Conservation (phyloP, 768 basidiomycete genomes). For the Kwoniella bestiolae region DNA sequence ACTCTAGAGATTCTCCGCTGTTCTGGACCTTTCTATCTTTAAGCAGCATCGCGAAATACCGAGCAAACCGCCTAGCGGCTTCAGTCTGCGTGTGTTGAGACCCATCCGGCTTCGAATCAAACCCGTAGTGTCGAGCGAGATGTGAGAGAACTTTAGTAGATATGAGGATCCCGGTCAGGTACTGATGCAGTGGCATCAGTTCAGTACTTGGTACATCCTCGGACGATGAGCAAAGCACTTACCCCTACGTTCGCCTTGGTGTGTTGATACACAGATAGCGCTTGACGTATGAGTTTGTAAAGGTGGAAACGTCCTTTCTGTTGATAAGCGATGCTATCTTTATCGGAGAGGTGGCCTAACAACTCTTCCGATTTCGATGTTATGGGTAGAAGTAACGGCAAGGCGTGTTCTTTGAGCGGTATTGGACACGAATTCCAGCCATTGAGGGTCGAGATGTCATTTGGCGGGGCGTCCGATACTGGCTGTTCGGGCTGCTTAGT, state of each 20-base stretch:
- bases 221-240: too few species aligned
- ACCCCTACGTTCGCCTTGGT: too few species aligned
- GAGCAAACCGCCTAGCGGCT: not conserved
- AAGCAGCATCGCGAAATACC: not conserved
- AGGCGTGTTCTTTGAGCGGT: too few species aligned
- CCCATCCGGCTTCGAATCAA: not conserved
- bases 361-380: too few species aligned
- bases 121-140: not conserved
- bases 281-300: not conserved
- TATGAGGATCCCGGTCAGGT: not conserved
- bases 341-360: not conserved
- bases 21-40: not conserved
- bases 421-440: too few species aligned
- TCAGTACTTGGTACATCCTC: too few species aligned
- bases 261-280: not conserved
- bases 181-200: not conserved
- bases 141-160: not conserved
- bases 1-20: not conserved
- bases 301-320: not conserved
- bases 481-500: too few species aligned
- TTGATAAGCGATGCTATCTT: not conserved
- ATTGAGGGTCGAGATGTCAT: too few species aligned
- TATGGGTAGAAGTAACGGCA: too few species aligned
- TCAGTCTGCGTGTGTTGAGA: not conserved
- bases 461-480: too few species aligned